A percentile compares a stretch with the other conserved stretches of the same genome.
These are phyloP conservation scores for Orobanche coerulescens DNA, from an alignment of 257 asterid genomes.

Conservation along the genomic window DNA sequence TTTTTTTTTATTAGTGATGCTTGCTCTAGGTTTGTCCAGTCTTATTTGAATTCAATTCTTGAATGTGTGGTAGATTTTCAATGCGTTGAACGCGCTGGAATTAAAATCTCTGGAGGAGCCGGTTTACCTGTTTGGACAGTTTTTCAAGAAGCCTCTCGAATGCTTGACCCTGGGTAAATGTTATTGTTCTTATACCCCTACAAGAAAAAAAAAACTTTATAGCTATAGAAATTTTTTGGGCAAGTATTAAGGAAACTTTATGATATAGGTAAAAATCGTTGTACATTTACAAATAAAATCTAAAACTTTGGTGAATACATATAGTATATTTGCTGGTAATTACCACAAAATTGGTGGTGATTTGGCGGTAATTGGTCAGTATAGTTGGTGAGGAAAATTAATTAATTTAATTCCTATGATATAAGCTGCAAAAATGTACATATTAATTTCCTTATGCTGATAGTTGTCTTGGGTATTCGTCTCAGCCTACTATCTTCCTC, in stretches of 20 bases:
- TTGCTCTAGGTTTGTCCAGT: slow-evolving; percentile 24
- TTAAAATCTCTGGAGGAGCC: slow-evolving; percentile 96
- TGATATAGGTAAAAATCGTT: no score
- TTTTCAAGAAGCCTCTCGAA: slow-evolving; percentile 81
- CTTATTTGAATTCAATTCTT: slow-evolving; percentile 22
- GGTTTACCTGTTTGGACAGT: slow-evolving; percentile 82
- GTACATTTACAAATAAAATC: no score
- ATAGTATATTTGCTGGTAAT: no score
- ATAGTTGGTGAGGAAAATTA: no score
- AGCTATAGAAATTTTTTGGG: no score
- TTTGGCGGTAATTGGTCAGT: no score
- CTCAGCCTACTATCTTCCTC: slow-evolving; percentile 92
- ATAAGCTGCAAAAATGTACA: neutral
- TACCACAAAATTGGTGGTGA: no score
- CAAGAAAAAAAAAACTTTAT: no score
- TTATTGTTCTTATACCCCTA: slow-evolving; percentile 8
- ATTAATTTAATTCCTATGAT: neutral
- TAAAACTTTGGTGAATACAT: no score
- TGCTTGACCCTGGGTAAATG: slow-evolving; percentile 87
- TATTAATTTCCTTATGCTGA: slow-evolving; percentile 19
- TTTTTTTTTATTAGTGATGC: slow-evolving; percentile 38
- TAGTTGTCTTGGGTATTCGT: slow-evolving; percentile 26
- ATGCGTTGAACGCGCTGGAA: slow-evolving; percentile 88
- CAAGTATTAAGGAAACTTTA: no score
- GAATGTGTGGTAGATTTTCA: slow-evolving; percentile 62